These are phyloP conservation scores for Paraglomus occultum DNA, from an alignment of 192 early-diverging fungal genomes.

Conservation along the genomic window DNA sequence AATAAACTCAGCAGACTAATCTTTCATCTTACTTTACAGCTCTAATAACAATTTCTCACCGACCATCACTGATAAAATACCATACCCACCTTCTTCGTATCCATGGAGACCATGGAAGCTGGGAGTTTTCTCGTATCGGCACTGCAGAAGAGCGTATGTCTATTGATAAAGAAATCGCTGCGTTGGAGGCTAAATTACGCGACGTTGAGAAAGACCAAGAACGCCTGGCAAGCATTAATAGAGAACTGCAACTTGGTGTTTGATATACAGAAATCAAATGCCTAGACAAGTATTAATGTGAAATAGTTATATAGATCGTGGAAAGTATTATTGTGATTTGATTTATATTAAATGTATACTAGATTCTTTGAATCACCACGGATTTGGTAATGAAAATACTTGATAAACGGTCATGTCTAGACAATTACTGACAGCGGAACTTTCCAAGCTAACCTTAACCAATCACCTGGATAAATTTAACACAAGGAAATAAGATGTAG, in stretches of 20 bases:
- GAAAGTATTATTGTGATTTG: too few species aligned
- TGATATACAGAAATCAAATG: too few species aligned
- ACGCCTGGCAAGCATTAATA: conserved; percentile 50
- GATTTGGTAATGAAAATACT: too few species aligned
- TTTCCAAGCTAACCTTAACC: too few species aligned
- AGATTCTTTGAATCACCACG: too few species aligned
- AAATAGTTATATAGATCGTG: too few species aligned
- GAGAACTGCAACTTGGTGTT: conserved; percentile 52
- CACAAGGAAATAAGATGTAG: too few species aligned
- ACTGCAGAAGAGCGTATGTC: conserved; percentile 80
- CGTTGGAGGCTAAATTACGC: conserved; percentile 56
- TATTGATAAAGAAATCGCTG: conserved; percentile 83
- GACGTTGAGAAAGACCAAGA: conserved; percentile 47
- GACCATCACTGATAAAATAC: conserved; percentile 93
- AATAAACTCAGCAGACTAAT: background rate
- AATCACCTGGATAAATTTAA: too few species aligned
- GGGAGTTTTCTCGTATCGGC: conserved; percentile 73
- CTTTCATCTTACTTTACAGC: conserved; percentile 31
- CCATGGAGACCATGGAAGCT: conserved; percentile 89
- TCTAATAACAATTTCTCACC: conserved; percentile 93
- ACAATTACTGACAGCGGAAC: too few species aligned
- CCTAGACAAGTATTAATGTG: too few species aligned
- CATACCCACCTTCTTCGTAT: conserved; percentile 90
- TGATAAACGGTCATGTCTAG: too few species aligned
- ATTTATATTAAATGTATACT: too few species aligned